Evolutionary conservation across 768 basidiomycete species (phyloP), one percentile per base, ranked within the genome.

Genomic region (Infundibulicybe gibba): DNA sequence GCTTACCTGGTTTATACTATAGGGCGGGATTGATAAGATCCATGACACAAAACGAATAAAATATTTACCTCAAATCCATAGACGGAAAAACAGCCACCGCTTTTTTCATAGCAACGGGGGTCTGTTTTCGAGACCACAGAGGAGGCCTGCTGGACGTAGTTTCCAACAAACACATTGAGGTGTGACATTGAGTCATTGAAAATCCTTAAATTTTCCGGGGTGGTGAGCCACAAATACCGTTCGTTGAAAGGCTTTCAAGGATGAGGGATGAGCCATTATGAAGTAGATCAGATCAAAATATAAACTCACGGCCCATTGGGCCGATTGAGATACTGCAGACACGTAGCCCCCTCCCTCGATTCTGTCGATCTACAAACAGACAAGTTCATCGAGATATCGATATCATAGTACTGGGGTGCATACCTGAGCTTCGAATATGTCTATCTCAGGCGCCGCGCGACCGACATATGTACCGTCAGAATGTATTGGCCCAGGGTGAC

Each of bases 361-460:
- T 33, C 60, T 66, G 51, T 65, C 76, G 54, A 77, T 77, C 85
- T 70, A 63, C 49, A 25, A 25, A 25, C 3, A 25, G 8, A 25
- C 3, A 45, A 45, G 19, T 32, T 37, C 21, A n/a, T 13, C 13
- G n/a, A n/a, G 11, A 11, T 6, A 17, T 39, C 2, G 37, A 8
- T 17, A 3, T 35, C 32, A 8, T 3, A 25, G 34, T 15, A 10
- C 19, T 31, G 16, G 40, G 39, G 9, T 9, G 34, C 56, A 55
- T 49, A 63, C 81, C 66, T 87, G 83, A 6, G 92, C 91, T 67
- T 94, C 94, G 48, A 95, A 85, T 40, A 95, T 61, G 62, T 95
- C 94, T 42, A 94, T 94, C 63, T 95, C 92, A 1, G 93, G 93
- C 5, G 93, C 90, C 2, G 85, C 65, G 16, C 94, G 73, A 1